Conservation (phyloP, 352 stramenopile genomes). For the Aphanomyces astaci region DNA sequence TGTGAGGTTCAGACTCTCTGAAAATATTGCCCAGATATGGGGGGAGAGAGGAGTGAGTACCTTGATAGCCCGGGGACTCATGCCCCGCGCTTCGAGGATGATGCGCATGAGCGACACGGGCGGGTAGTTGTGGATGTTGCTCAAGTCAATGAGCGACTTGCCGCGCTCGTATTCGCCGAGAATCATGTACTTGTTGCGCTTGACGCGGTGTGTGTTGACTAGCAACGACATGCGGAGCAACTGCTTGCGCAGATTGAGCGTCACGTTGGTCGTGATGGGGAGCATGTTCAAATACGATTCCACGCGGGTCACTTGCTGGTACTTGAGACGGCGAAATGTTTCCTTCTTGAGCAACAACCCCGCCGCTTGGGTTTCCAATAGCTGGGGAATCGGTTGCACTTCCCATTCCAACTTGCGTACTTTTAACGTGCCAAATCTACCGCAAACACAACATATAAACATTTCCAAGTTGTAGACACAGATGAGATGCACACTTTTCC, state of each 20-base stretch:
- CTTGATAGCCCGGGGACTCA: slow-evolving; percentile 55
- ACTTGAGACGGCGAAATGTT: slow-evolving; percentile 70
- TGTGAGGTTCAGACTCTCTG: too few species aligned
- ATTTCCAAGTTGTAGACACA: too few species aligned
- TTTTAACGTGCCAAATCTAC: slow-evolving; percentile 6
- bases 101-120: slow-evolving; percentile 78
- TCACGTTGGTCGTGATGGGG: slow-evolving; percentile 83
- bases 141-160: slow-evolving; percentile 71
- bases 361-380: slow-evolving; percentile 74
- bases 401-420: slow-evolving; percentile 49
- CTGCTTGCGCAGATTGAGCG: slow-evolving; percentile 78
- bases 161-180: slow-evolving; percentile 60
- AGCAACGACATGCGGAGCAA: slow-evolving; percentile 76
- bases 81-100: slow-evolving; percentile 56
- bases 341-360: slow-evolving; percentile 76
- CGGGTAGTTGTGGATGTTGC: slow-evolving; percentile 66
- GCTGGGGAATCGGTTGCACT: slow-evolving; percentile 65
- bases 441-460: neutral
- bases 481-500: slow-evolving; percentile 9
- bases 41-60: slow-evolving; percentile 22
- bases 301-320: slow-evolving; percentile 71
- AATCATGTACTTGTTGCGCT: slow-evolving; percentile 48
- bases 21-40: neutral
- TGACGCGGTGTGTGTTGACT: slow-evolving; percentile 79
- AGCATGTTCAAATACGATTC: slow-evolving; percentile 75